Conservation (phyloP, 106 monocot species). For the Dactylorhiza incarnata region DNA sequence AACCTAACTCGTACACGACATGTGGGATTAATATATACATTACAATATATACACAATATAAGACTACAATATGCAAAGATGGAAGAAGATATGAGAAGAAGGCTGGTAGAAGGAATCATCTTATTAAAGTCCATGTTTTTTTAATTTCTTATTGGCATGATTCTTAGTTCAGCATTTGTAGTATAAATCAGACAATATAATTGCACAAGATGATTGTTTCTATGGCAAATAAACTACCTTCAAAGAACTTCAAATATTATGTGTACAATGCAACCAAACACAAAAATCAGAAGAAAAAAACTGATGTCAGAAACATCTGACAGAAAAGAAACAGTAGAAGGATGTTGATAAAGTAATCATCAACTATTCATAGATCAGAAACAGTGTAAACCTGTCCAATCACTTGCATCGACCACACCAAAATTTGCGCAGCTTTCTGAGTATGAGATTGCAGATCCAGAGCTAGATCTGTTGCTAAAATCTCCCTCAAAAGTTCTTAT, state of each 20-base stretch:
- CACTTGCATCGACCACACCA: slow-evolving; percentile 55
- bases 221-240: not conserved
- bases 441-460: slow-evolving; percentile 83
- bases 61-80: not conserved
- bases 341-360: not conserved
- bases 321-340: not conserved
- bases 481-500: slow-evolving; percentile 55
- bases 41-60: too few relatives aligned
- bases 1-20: too few relatives aligned
- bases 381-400: slow-evolving; percentile 46
- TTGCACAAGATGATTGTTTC: not conserved
- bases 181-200: not conserved
- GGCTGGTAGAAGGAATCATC: not conserved
- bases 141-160: not conserved
- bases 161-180: not conserved
- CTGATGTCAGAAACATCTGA: not conserved
- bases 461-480: slow-evolving; percentile 70
- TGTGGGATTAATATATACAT: too few relatives aligned
- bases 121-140: not conserved
- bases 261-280: not conserved
- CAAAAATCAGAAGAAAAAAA: not conserved
- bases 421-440: slow-evolving; percentile 92
- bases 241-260: slow-evolving; percentile 1
- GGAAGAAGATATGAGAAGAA: not conserved
- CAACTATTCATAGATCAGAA: slow-evolving; percentile 1